These are phyloP conservation scores for Fremontodendron californicum DNA, from an alignment of 345 rosid species.

Conservation along the genomic window DNA sequence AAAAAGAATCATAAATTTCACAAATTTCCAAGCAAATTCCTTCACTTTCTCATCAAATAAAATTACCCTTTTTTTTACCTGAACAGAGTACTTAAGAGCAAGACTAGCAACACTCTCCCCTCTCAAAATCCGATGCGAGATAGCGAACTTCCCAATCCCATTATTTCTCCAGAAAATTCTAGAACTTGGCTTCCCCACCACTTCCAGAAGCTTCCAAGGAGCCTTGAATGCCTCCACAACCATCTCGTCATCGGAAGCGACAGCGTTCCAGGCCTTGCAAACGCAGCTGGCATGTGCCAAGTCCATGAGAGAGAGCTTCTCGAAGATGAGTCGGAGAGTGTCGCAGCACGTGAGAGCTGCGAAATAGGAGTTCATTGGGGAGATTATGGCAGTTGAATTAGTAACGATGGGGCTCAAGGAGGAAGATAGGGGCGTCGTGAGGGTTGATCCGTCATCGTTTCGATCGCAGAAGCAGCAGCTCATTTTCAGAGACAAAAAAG, in stretches of 20 bases:
- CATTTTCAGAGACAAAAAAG: slow-evolving; percentile 22
- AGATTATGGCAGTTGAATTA: slow-evolving; percentile 26
- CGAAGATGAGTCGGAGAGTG: slow-evolving; percentile 60
- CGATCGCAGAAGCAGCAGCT: slow-evolving; percentile 49
- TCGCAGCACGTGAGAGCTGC: slow-evolving; percentile 56
- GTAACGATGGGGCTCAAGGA: slow-evolving; percentile 3
- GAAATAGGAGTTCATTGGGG: slow-evolving; percentile 53
- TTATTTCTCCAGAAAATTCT: slow-evolving; percentile 71
- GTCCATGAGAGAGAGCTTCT: slow-evolving; percentile 53
- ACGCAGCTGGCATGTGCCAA: slow-evolving; percentile 83
- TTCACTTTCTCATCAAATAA: background rate
- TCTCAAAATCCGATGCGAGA: slow-evolving; percentile 63
- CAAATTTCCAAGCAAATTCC: background rate
- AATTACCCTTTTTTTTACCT: no score
- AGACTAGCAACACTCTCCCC: slow-evolving; percentile 71
- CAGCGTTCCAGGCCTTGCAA: slow-evolving; percentile 57
- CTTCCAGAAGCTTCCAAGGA: slow-evolving; percentile 63
- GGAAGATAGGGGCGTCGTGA: slow-evolving; percentile 17
- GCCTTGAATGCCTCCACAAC: slow-evolving; percentile 45
- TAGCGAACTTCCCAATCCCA: slow-evolving; percentile 65
- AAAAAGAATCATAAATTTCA: background rate
- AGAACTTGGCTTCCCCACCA: slow-evolving; percentile 57
- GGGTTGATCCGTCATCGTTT: slow-evolving; percentile 30
- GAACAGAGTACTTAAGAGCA: slow-evolving; percentile 85
- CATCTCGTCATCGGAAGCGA: slow-evolving; percentile 48